Conservation (phyloP, 352 stramenopile genomes). For the Globisporangium ultimum region DNA sequence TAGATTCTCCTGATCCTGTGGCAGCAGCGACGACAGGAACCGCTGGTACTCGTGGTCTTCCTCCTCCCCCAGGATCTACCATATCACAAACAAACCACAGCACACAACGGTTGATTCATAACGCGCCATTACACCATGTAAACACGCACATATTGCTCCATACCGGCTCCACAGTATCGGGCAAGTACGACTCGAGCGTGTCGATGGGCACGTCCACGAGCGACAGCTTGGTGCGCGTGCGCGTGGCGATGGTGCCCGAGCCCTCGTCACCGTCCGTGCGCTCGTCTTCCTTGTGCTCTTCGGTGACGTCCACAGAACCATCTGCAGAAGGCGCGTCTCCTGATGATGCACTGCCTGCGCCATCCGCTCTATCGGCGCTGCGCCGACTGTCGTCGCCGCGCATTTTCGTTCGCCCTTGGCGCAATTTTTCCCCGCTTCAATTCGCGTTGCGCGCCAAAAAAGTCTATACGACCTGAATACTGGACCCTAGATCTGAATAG, state of each 20-base stretch:
- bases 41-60: slow-evolving; percentile 78
- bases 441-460: slow-evolving; percentile 1
- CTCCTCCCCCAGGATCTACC: slow-evolving; percentile 19
- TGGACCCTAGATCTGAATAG: not conserved
- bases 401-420: too few species aligned
- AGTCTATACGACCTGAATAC: not conserved
- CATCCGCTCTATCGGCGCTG: too few species aligned
- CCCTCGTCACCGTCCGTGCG: slow-evolving; percentile 7
- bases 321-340: too few species aligned
- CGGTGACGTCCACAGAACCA: too few species aligned
- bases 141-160: slow-evolving; percentile 10
- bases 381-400: too few species aligned
- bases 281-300: slow-evolving; percentile 2
- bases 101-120: not conserved
- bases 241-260: slow-evolving; percentile 53
- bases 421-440: slow-evolving; percentile 1
- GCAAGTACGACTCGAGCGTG: slow-evolving; percentile 58
- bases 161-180: slow-evolving; percentile 32
- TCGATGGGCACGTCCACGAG: slow-evolving; percentile 75
- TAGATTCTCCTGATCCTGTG: slow-evolving; percentile 66
- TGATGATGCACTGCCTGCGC: not conserved
- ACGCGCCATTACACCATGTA: not conserved
- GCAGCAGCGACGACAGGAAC: slow-evolving; percentile 76
- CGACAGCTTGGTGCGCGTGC: slow-evolving; percentile 75
- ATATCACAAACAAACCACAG: not conserved